phyloP scores from a whole-genome alignment of 345 rosid genomes.

The Salix dunnii region DNA sequence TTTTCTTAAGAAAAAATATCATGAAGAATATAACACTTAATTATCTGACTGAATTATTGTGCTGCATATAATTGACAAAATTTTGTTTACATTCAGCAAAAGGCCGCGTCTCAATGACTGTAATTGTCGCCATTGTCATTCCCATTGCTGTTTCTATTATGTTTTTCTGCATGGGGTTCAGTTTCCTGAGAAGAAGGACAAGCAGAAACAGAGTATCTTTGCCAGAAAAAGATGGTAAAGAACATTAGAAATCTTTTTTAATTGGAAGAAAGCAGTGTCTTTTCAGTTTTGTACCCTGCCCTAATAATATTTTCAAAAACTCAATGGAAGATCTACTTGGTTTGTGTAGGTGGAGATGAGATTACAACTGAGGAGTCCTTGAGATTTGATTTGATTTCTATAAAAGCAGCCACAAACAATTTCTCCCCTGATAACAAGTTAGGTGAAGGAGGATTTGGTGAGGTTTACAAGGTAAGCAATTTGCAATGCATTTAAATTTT shows the following conservation, averaged over 20 bases:
- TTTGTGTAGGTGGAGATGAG: constrained; percentile 31
- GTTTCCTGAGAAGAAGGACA: constrained; percentile 27
- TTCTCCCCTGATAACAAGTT: constrained; percentile 51
- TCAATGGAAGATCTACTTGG: not conserved
- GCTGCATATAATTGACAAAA: too few species aligned
- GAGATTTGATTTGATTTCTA: constrained; percentile 36
- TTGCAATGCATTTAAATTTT: not conserved
- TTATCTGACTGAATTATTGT: too few species aligned
- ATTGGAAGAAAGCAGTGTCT: not conserved
- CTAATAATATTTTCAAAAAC: not conserved
- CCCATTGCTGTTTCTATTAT: constrained; percentile 21
- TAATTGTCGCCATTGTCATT: constrained; percentile 29
- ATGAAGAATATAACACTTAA: too few species aligned
- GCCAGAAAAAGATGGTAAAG: constrained; percentile 36
- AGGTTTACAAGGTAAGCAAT: constrained; percentile 52
- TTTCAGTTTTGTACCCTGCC: not conserved
- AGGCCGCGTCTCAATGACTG: constrained; percentile 17
- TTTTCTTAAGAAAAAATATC: too few species aligned
- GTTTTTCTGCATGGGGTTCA: constrained; percentile 27
- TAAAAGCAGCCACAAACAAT: constrained; percentile 44
- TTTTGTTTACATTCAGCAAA: constrained; percentile 20
- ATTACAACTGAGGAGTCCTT: constrained; percentile 37
- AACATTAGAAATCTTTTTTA: too few species aligned
- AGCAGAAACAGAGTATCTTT: constrained; percentile 22
- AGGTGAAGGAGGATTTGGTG: constrained; percentile 76